These are phyloP conservation scores for Pisolithus tinctorius DNA, from an alignment of 768 basidiomycete species.

Conservation along the genomic window DNA sequence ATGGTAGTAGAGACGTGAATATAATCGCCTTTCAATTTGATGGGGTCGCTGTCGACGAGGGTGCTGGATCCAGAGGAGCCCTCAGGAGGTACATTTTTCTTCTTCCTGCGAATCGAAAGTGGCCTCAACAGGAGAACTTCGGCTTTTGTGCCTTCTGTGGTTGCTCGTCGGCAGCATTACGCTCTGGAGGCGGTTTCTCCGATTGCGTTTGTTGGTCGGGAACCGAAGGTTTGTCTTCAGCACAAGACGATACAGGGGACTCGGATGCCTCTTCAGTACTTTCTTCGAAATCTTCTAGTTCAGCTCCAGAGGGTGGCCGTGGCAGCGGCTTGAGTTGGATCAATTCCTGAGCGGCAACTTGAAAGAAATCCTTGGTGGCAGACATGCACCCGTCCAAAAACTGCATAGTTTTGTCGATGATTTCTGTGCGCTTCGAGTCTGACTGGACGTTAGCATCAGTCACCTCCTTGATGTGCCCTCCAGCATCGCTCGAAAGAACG, in stretches of 20 bases:
- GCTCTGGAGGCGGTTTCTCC: no score
- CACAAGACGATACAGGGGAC: not conserved
- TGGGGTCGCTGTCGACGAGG: constrained; percentile 9
- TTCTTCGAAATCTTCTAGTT: not conserved
- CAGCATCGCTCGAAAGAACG: constrained; percentile 18
- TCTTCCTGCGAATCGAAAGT: not conserved
- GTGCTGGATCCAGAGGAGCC: constrained; percentile 16
- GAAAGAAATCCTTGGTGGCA: constrained; percentile 26
- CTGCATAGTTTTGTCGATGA: constrained; percentile 16
- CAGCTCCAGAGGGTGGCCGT: constrained; percentile 9
- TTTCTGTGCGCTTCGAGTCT: constrained; percentile 2
- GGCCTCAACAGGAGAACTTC: not conserved
- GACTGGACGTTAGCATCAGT: not conserved
- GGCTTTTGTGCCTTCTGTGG: not conserved
- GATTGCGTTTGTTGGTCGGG: no score
- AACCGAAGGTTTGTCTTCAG: no score
- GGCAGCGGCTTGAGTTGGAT: constrained; percentile 24
- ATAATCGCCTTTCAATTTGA: constrained; percentile 11
- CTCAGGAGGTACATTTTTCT: not conserved
- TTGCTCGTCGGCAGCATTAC: no score
- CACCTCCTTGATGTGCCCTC: constrained; percentile 13
- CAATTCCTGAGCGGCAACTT: constrained; percentile 22
- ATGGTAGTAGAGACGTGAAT: constrained; percentile 19
- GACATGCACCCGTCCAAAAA: constrained; percentile 27
- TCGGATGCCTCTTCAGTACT: not conserved